phyloP scores from a whole-genome alignment of 805 yeast genomes.

The Ogataea glucozyma region DNA sequence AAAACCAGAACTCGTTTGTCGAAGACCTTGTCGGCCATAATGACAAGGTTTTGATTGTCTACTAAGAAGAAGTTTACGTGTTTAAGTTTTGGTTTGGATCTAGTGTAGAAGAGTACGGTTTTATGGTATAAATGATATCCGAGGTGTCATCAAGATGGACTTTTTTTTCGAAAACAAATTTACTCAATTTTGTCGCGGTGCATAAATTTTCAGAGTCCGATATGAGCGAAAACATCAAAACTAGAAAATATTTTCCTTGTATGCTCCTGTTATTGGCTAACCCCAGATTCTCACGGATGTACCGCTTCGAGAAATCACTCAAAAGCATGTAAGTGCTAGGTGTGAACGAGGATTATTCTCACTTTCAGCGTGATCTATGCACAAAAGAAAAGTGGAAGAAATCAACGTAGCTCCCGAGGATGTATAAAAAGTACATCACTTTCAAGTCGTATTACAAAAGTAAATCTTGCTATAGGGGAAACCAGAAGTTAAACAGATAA shows the following conservation, averaged over 20 bases:
- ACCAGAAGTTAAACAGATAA: too few species aligned
- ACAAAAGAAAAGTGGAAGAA: too few species aligned
- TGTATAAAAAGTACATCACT: too few species aligned
- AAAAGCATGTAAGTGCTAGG: not conserved
- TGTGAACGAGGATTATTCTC: not conserved
- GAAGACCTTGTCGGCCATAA: slow-evolving; percentile 21
- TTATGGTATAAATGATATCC: too few species aligned
- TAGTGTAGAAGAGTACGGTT: too few species aligned
- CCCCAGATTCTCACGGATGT: not conserved
- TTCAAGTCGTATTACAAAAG: too few species aligned
- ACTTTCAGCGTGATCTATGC: too few species aligned
- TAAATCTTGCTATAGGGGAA: too few species aligned
- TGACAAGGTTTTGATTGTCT: slow-evolving; percentile 29
- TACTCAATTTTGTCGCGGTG: not conserved
- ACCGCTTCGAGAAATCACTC: not conserved
- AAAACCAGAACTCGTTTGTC: slow-evolving; percentile 15
- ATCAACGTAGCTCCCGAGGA: too few species aligned
- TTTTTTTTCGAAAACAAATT: not conserved
- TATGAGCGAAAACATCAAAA: slow-evolving; percentile 17
- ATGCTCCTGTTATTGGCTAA: not conserved
- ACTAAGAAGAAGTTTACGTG: slow-evolving; percentile 9
- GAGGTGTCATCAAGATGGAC: too few species aligned
- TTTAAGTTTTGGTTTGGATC: not conserved
- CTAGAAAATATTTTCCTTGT: not conserved
- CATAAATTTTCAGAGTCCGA: slow-evolving; percentile 8